Percentiles rank a stretch among this genome's conserved stretches.
Evolutionary conservation across 2,329 filamentous ascomycete species (phyloP).

Genomic region (Botrytis aclada): DNA sequence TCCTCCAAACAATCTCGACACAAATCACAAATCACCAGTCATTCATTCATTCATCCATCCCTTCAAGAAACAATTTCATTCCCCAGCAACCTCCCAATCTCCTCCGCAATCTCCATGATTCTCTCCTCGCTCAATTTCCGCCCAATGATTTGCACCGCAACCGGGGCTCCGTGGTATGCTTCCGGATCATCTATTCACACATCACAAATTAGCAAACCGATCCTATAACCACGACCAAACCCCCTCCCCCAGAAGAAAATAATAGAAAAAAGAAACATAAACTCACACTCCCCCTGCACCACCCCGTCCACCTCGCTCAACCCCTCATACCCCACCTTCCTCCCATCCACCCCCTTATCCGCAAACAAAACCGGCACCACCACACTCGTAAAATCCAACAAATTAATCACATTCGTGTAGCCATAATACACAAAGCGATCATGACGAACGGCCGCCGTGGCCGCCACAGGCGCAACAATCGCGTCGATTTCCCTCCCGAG

Average conservation of each 20-base stretch:
- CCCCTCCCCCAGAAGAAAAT: background rate
- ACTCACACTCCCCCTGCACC: constrained; percentile 34
- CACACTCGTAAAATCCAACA: constrained; percentile 39
- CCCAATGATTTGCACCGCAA: constrained; percentile 34
- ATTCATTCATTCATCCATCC: too few relatives aligned
- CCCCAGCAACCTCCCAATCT: constrained; percentile 38
- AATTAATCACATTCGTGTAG: constrained; percentile 31
- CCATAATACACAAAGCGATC: constrained; percentile 31
- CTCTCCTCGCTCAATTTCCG: constrained; percentile 33
- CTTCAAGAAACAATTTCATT: constrained; percentile 31
- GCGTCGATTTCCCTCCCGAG: constrained; percentile 37
- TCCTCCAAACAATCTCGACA: background rate
- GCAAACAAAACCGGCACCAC: constrained; percentile 45
- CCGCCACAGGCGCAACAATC: constrained; percentile 37
- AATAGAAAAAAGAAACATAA: background rate
- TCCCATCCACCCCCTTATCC: constrained; percentile 41
- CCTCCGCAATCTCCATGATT: constrained; percentile 39
- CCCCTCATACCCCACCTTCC: constrained; percentile 22
- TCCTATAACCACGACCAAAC: too few relatives aligned
- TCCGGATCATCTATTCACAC: constrained; percentile 30
- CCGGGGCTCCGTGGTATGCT: constrained; percentile 33
- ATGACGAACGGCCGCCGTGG: constrained; percentile 37
- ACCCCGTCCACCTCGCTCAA: constrained; percentile 29
- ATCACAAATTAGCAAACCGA: constrained; percentile 26
- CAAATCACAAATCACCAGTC: too few relatives aligned